Base-by-base conservation (phyloP, 2,329 filamentous ascomycete species). In the Verticillium albo-atrum region DNA sequence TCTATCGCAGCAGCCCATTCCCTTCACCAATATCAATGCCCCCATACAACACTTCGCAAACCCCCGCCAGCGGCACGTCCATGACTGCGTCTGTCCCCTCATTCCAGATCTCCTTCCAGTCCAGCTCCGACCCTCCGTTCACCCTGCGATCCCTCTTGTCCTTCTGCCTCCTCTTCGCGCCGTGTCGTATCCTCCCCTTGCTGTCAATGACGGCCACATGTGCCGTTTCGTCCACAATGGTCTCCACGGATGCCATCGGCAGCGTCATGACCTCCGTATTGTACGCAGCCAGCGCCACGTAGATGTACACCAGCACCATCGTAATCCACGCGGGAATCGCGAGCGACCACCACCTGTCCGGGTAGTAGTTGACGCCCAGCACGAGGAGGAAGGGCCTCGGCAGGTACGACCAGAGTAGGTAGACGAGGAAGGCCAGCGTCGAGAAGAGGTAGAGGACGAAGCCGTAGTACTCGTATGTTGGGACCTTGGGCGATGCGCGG, bases 381-480 rank as follows among this genome's bases (percentile, higher is more conserved):
- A 91, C 91, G 72, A 97, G 92, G 51, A 99, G 82, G 72, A 98
- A 92, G 0, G 93, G 92, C 26, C 90, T 91, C 0, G 95, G 95
- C 6, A 98, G 86, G 75, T 95, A 98, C 15, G 90, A 90, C 95
- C 93, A 97, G 12, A 88, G 78, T 15, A 88, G 77, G 72, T 86
- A 89, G 69, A 85, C 81, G 71, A 89, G 79, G 72, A 98, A 98
- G 2, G 87, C 87, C 56, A 95, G 80, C 25, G 89, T 91, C 63
- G 89, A 93, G 70, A 94, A 91, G 42, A 99, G 83, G 77, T 99
- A 98, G 55, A 99, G 84, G 58, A 96, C 94, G 76, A 99, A 99
- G 72, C 95, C 95, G 73, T 98, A 98, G 84, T 98, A 99, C 73
- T 99, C 95, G 78, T 99, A 98, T 0, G 95, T 99, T n/a, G 95